These are phyloP conservation scores for Raphidocelis subcapitata DNA, from an alignment of 139 green algal genomes.

Conservation along the genomic window DNA sequence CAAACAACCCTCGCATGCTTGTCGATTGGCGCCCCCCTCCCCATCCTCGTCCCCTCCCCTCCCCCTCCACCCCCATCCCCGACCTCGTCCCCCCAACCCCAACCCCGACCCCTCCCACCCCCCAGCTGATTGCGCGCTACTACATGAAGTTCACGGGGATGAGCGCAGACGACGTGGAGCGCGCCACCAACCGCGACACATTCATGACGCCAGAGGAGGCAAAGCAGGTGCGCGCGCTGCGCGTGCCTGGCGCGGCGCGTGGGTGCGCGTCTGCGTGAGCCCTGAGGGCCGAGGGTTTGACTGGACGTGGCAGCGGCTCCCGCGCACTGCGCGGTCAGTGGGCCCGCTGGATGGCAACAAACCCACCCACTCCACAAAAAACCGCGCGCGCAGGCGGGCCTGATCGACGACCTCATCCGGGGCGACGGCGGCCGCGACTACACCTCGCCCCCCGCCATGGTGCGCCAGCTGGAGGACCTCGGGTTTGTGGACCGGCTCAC, in stretches of 20 bases:
- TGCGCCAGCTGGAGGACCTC: slow-evolving; percentile 19
- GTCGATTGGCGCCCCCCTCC: no score
- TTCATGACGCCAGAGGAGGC: slow-evolving; percentile 84
- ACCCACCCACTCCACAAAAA: not conserved
- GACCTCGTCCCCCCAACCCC: no score
- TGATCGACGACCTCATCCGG: slow-evolving; percentile 50
- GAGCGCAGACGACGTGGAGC: slow-evolving; percentile 68
- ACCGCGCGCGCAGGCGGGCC: slow-evolving; percentile 16
- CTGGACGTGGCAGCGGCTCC: no score
- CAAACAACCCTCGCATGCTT: no score
- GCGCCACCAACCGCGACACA: slow-evolving; percentile 79
- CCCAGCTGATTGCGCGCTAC: slow-evolving; percentile 67
- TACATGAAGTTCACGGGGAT: slow-evolving; percentile 79
- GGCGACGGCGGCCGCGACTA: slow-evolving; percentile 27
- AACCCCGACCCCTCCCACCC: no score
- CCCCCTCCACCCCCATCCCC: no score
- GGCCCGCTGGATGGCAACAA: no score
- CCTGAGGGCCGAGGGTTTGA: not conserved
- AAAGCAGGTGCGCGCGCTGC: slow-evolving; percentile 43
- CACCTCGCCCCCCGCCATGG: slow-evolving; percentile 35
- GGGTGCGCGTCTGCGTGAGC: not conserved
- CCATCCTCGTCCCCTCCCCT: no score
- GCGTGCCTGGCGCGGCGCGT: no score
- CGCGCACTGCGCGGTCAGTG: no score
- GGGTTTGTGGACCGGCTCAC: slow-evolving; percentile 41